A percentile compares a stretch with the other conserved stretches of the same genome.
Evolutionary conservation across 2,329 filamentous ascomycete genomes (phyloP).

Genomic region (Verticillium isaacii): DNA sequence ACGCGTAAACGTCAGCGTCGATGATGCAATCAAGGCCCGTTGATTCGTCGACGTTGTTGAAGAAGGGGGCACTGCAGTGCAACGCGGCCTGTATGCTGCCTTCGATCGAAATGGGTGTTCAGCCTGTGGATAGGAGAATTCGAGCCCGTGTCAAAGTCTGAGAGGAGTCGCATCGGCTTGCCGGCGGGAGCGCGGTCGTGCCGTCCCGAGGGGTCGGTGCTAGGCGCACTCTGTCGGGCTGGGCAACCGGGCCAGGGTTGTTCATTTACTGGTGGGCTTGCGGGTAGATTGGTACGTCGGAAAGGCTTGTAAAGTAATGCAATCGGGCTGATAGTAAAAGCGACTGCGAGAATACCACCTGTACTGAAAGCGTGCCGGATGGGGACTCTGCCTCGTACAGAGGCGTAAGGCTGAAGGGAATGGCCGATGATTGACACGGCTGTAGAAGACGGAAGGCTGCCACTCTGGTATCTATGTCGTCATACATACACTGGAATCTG

Average conservation of each 20-base stretch:
- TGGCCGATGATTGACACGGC: neutral
- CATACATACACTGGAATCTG: neutral
- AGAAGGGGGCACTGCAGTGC: neutral
- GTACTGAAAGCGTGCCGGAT: neutral
- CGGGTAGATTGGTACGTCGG: neutral
- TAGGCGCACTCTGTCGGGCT: neutral
- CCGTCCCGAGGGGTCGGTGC: neutral
- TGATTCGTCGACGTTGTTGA: constrained; percentile 9
- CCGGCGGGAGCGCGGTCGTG: neutral
- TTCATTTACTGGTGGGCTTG: neutral
- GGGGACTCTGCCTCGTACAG: neutral
- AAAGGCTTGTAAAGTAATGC: neutral
- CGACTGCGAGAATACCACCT: neutral
- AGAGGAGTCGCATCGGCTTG: neutral
- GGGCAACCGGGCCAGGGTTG: neutral
- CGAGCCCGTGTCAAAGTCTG: neutral
- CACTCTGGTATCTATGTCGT: neutral
- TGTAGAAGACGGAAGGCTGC: neutral
- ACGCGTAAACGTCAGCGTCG: constrained; percentile 1
- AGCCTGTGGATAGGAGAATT: neutral
- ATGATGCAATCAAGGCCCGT: constrained; percentile 13
- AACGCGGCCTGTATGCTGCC: neutral
- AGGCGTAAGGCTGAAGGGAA: neutral
- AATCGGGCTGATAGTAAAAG: neutral
- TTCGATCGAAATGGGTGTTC: neutral